Evolutionary conservation across 2,329 filamentous ascomycete species (phyloP).

Genomic region (Bipolaris gigantea): DNA sequence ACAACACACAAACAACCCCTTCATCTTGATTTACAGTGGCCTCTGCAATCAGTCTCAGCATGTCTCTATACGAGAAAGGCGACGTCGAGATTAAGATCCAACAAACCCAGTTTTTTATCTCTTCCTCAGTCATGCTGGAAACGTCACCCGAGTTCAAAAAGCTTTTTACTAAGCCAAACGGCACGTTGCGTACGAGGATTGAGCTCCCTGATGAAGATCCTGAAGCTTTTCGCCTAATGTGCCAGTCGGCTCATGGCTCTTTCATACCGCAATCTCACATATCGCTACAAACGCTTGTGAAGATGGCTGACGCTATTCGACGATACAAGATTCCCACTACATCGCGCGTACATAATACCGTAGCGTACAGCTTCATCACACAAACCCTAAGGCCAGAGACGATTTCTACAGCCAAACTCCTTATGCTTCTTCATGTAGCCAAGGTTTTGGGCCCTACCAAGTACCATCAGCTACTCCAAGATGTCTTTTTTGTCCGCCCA

Average conservation of each 20-base stretch:
- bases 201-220: slow-evolving; percentile 9
- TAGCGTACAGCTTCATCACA: slow-evolving; percentile 6
- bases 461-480: slow-evolving; percentile 3
- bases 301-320: slow-evolving; percentile 5
- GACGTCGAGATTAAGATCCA: slow-evolving; percentile 3
- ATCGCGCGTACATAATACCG: slow-evolving; percentile 1
- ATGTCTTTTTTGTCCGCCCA: slow-evolving; percentile 7
- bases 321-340: slow-evolving; percentile 7
- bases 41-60: neutral
- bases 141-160: slow-evolving; percentile 8
- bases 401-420: slow-evolving; percentile 3
- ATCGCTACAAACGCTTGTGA: slow-evolving; percentile 8
- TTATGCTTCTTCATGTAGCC: slow-evolving; percentile 7
- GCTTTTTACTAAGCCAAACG: slow-evolving; percentile 3
- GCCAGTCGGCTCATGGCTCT: slow-evolving; percentile 10
- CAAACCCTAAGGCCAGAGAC: slow-evolving; percentile 7
- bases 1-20: neutral
- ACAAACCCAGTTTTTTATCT: slow-evolving; percentile 3
- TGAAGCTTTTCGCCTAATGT: slow-evolving; percentile 7
- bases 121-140: slow-evolving; percentile 4
- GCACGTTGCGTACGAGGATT: neutral
- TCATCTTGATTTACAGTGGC: neutral
- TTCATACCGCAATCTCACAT: slow-evolving; percentile 11
- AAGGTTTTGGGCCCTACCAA: slow-evolving; percentile 2
- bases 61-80: neutral